phyloP scores from a whole-genome alignment of 73 alveolate species.

The Stentor coeruleus region DNA sequence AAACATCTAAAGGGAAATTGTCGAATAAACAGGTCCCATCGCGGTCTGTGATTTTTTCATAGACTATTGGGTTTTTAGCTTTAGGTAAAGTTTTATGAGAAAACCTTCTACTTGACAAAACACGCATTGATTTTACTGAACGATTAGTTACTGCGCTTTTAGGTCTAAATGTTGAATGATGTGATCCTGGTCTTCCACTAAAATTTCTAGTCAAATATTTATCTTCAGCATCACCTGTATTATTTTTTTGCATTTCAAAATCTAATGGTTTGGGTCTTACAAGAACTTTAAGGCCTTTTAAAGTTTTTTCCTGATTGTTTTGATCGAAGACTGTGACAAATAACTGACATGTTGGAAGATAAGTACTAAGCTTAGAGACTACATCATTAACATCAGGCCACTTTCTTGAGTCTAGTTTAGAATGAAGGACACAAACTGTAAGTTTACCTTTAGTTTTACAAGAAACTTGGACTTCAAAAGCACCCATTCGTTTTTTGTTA shows the following conservation, averaged over 20 bases:
- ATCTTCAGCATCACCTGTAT: not conserved
- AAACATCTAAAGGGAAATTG: constrained; percentile 29
- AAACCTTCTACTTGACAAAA: not conserved
- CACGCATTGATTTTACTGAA: not conserved
- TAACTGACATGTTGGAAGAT: constrained; percentile 33
- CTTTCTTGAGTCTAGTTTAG: constrained; percentile 28
- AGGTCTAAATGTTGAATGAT: not conserved
- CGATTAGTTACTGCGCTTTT: not conserved
- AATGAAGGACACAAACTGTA: not conserved
- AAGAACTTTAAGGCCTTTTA: constrained; percentile 9
- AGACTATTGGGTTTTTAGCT: not conserved
- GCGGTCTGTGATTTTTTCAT: constrained; percentile 19
- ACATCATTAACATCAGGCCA: constrained; percentile 38
- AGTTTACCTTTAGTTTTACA: not conserved
- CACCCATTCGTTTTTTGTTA: constrained; percentile 39
- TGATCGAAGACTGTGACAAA: constrained; percentile 30
- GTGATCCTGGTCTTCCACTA: too few relatives aligned
- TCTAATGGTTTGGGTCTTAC: not conserved
- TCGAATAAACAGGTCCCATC: constrained; percentile 24
- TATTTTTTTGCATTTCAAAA: not conserved
- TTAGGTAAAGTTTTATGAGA: not conserved
- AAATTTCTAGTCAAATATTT: too few relatives aligned
- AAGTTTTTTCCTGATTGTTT: not conserved
- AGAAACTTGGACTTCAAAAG: constrained; percentile 36
- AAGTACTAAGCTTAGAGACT: constrained; percentile 1